Percentiles rank a stretch among this genome's conserved stretches.
Conservation (phyloP, 2,329 filamentous ascomycete species). For the Chaetomium sp. region DNA sequence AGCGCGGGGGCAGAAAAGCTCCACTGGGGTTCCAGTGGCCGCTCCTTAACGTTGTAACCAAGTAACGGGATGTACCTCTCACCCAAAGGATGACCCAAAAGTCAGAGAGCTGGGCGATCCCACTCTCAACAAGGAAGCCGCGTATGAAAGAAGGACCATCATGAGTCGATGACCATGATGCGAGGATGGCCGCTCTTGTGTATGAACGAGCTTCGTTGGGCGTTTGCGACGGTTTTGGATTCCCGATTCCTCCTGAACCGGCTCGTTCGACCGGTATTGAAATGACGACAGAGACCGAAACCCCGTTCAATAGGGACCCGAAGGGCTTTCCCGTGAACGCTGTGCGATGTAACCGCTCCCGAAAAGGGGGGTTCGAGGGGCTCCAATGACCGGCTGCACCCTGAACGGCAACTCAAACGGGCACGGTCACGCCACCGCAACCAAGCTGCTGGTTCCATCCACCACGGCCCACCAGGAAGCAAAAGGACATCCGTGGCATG, state of each 20-base stretch:
- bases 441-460: slow-evolving; percentile 16
- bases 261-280: not conserved
- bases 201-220: no score
- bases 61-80: no score
- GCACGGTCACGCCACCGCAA: slow-evolving; percentile 13
- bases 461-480: not conserved
- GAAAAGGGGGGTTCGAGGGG: not conserved
- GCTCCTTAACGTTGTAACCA: no score
- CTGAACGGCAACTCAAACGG: not conserved
- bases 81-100: no score
- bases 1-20: not conserved
- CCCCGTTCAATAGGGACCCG: not conserved
- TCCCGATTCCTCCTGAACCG: not conserved
- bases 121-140: no score
- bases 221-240: no score
- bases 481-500: not conserved
- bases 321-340: not conserved
- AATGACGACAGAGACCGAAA: slow-evolving; percentile 2
- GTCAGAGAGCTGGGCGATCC: no score
- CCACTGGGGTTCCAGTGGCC: not conserved
- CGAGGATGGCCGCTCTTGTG: no score
- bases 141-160: no score
- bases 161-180: no score
- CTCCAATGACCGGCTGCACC: slow-evolving; percentile 6
- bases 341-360: slow-evolving; percentile 14